Base-by-base conservation (phyloP, 257 asterid genomes). In the Knoxia roxburghii region DNA sequence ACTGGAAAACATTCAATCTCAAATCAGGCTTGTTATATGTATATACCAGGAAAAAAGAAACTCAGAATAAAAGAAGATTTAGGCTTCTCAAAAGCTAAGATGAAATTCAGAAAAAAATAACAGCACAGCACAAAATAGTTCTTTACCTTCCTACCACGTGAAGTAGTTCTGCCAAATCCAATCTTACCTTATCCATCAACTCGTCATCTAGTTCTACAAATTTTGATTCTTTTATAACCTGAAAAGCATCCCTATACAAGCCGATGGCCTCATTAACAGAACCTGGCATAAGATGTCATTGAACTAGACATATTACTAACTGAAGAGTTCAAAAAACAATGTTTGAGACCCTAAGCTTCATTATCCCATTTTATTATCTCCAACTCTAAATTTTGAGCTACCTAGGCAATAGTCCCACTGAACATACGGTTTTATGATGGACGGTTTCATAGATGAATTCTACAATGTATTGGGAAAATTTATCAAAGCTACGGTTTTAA, bases 81-180 rank as follows among this genome's bases (percentile, higher is more conserved):
- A 48, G 52, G 52, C 15, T 5, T 48, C n/a, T 48, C 23, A 18
- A 15, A 48, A 48, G 21, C 52, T 15, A 48, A 33, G 2, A 3
- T 0, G 20, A 20, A 11, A 8, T 12, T 56, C 8, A 14, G 46
- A 15, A 57, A 23, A 8, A 2, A 7, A 12, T 6, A 4, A 20
- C 2, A 23, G 26, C 67, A 40, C 20, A 20, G 33, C 0, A 18
- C 24, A 49, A 18, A 9, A 49, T 18, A 60, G 35, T 8, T 67
- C 39, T 75, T 69, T 77, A 92, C 98, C 98, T 87, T 77, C 98
- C 97, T 48, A 73, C 89, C 17, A 68, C 77, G 67, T 93, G 98
- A 75, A 93, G 96, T 69, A 93, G 73, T 79, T 90, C 98, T 27
- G 97, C 95, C 80, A 93, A 81, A 72, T 93, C 98, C 52, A 82